phyloP scores from a whole-genome alignment of 371 early-diverging fungal species.

The Syncephalastrum monosporum region DNA sequence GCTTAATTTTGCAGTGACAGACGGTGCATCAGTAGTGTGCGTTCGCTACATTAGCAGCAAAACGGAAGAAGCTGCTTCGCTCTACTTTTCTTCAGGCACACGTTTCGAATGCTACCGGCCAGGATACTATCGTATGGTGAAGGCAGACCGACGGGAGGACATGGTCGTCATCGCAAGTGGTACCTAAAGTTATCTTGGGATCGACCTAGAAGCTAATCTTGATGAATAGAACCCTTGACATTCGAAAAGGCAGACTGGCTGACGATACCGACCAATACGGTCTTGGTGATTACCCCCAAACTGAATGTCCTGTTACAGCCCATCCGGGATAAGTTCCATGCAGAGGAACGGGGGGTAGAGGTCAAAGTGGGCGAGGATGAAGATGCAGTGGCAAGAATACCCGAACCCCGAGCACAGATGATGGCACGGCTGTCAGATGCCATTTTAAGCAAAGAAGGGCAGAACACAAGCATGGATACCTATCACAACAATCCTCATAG shows the following conservation, averaged over 20 bases:
- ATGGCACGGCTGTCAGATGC: constrained; percentile 5
- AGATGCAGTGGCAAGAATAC: constrained; percentile 36
- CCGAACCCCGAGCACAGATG: constrained; percentile 42
- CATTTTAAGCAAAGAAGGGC: too few species aligned
- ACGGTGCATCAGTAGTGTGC: constrained; percentile 78
- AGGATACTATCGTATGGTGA: constrained; percentile 77
- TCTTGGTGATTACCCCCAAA: constrained; percentile 74
- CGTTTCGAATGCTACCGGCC: constrained; percentile 60
- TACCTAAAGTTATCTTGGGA: constrained; percentile 18
- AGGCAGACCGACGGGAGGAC: constrained; percentile 80
- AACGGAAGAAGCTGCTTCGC: constrained; percentile 72
- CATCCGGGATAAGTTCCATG: constrained; percentile 71
- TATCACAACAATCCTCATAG: too few species aligned
- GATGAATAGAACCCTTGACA: constrained; percentile 71
- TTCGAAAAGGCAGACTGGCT: constrained; percentile 86
- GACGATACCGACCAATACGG: constrained; percentile 76
- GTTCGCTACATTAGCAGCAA: constrained; percentile 73
- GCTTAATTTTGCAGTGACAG: constrained; percentile 88
- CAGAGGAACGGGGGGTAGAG: constrained; percentile 37
- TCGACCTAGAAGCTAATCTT: background rate
- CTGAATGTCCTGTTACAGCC: constrained; percentile 77
- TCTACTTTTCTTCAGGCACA: constrained; percentile 80
- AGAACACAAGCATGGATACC: too few species aligned
- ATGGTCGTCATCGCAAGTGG: constrained; percentile 81
- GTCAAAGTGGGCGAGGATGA: constrained; percentile 35